Conservation (phyloP, 192 early-diverging fungal genomes). For the Podila horticola region DNA sequence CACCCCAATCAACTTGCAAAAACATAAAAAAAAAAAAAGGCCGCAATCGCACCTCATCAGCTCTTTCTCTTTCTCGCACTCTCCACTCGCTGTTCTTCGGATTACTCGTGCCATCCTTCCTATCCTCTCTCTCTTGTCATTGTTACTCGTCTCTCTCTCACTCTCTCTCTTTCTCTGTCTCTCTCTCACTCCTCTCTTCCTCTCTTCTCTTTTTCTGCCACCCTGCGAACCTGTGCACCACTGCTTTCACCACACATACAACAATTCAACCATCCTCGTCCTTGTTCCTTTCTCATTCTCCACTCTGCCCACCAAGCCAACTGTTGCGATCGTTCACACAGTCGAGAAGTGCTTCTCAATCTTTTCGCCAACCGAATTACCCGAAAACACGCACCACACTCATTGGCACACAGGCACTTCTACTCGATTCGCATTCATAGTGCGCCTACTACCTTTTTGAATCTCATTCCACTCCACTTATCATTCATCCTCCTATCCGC, state of each 20-base stretch:
- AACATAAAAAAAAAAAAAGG: too few species aligned
- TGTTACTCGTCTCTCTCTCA: not conserved
- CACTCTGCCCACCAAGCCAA: not conserved
- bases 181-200: not conserved
- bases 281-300: not conserved
- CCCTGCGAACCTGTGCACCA: not conserved
- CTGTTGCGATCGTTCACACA: too few species aligned
- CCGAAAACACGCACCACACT: too few species aligned
- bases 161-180: not conserved
- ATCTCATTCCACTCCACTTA: too few species aligned
- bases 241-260: too few species aligned
- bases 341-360: not conserved
- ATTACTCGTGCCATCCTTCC: not conserved
- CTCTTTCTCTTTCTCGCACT: not conserved
- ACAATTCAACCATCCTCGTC: not conserved
- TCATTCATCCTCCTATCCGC: too few species aligned
- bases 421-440: too few species aligned
- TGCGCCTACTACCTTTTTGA: too few species aligned
- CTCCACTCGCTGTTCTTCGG: not conserved
- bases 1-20: too few species aligned
- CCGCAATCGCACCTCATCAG: too few species aligned
- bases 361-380: too few species aligned
- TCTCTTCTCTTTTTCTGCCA: not conserved
- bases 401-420: too few species aligned
- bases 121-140: not conserved